Base-by-base conservation (phyloP, 2,329 filamentous ascomycete genomes). In the Neobulgaria alba region DNA sequence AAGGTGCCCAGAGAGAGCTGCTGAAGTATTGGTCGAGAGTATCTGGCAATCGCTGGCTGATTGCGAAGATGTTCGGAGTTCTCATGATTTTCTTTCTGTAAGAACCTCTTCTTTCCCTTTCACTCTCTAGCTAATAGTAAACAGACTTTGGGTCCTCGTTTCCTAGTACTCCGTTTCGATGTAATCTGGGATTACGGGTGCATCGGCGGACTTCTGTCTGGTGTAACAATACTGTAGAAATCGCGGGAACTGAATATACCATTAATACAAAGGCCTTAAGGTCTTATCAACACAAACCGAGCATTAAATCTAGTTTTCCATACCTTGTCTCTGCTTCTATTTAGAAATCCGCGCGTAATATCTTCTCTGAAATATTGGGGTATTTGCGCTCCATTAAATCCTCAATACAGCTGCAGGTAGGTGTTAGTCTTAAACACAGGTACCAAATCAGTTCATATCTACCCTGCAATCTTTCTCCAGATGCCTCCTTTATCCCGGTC, bases 21-120 rank as follows among this genome's bases (percentile, higher is more conserved):
- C 77, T 98, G 66, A 95, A 95, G 63, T 98, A 96, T 65, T 98
- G 92, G 90, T 83, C 79, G 19, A 75, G 89, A 30, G 89, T 96
- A 19, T 92, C 87, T 42, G 87, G 89, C 48, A 98, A 98, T 67
- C 75, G 92, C 50, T 96, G 90, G 92, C 67, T 98, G 50, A 81
- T 96, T 54, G 88, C 88, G 32, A 85, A 83, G 68, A 84, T 85
- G 79, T 84, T 84, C 63, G 79, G 90, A 46, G 86, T 95, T 36
- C 65, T 96, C 54, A 95, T 95, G 89, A 89, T 94, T 61, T 94
- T 90, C 75, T 86, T 83, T 68, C 67, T 85, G 68, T 75, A 46
- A 67, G 69, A 67, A n/a, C 17, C 33, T 43, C 39, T 29, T 34
- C 5, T 32, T 33, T 16, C 12, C 15, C 12, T 30, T n/a, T 17